Base-by-base conservation (phyloP, 441 rosid genomes). In the Metrosideros polymorpha region DNA sequence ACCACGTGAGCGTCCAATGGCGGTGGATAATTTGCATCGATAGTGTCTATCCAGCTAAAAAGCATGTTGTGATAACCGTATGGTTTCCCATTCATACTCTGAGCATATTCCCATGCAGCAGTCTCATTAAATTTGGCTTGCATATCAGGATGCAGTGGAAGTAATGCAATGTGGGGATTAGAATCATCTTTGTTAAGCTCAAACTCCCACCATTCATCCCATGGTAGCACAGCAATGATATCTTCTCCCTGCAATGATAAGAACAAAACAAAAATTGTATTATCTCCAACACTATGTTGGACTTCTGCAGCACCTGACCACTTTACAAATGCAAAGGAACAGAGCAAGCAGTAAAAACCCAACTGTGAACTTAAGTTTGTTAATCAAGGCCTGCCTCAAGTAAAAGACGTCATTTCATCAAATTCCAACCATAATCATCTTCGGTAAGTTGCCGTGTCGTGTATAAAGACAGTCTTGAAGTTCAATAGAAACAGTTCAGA, bases 151-250 rank as follows among this genome's bases (percentile, higher is more conserved):
- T 91, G 99, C 91, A 98, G 88, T 51, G 99, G 99, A 90, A 98
- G 96, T 92, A 95, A 89, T 13, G 98, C 98, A 54, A 98, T 95
- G 82, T 98, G 99, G 4, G 99, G 99, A 91, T 95, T 92, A 25
- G 99, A 88, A 53, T 95, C 94, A 91, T 98, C 99, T 89, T 93
- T 95, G 52, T 91, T 95, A 87, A 92, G 93, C 93, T 97, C 99
- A 83, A 94, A 97, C 75, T 97, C 97, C 99, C 99, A 97, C 99
- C 99, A 96, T 91, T 97, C 98, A 82, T 96, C 99, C 99, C 99
- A 97, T 52, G 99, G 96, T 86, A 95, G 51, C 85, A 96, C 35
- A 49, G 95, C 97, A 90, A 96, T 87, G 35, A 95, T 86, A 91
- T 97, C 97, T 92, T 95, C 95, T 85, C 99, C 99, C 99, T 96